These are phyloP conservation scores for Zea luxurians DNA, from an alignment of 176 grass and related monocot species.

Conservation along the genomic window DNA sequence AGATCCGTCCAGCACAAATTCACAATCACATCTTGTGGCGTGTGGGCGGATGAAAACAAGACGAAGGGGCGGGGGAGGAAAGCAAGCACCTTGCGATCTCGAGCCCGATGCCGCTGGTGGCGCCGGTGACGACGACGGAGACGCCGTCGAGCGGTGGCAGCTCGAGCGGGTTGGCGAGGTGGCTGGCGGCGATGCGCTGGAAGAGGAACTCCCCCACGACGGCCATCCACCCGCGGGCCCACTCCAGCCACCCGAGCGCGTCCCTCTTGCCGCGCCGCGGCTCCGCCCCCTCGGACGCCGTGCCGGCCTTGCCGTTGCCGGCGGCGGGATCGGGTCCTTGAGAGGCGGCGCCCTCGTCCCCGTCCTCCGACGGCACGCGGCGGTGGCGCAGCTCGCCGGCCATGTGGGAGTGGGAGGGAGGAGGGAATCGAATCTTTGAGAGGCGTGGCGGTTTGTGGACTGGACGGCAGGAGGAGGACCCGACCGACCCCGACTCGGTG, in stretches of 20 bases:
- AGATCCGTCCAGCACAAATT: not conserved
- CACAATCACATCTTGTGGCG: too few species aligned
- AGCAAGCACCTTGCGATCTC: constrained; percentile 77
- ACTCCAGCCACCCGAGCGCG: constrained; percentile 87
- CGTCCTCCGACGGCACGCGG: constrained; percentile 1
- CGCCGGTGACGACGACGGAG: constrained; percentile 73
- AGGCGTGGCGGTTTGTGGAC: not conserved
- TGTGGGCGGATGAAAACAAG: not conserved
- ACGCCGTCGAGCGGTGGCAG: constrained; percentile 72
- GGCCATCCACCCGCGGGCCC: constrained; percentile 66
- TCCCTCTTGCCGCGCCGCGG: constrained; percentile 48
- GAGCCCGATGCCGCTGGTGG: constrained; percentile 93
- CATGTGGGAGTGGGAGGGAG: constrained; percentile 15
- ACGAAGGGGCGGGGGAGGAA: too few species aligned
- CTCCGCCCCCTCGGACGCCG: not conserved
- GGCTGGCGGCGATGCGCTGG: constrained; percentile 96
- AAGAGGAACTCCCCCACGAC: constrained; percentile 87
- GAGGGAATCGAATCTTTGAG: not conserved
- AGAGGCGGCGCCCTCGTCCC: not conserved
- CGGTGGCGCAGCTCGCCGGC: constrained; percentile 50
- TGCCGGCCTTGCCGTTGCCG: not conserved
- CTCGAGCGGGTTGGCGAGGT: constrained; percentile 77
- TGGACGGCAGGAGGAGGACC: not conserved
- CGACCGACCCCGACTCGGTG: not conserved
- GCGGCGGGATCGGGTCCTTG: not conserved